Base-by-base conservation (phyloP, 1,284 basidiomycete genomes). In the Takashimella tepidaria region DNA sequence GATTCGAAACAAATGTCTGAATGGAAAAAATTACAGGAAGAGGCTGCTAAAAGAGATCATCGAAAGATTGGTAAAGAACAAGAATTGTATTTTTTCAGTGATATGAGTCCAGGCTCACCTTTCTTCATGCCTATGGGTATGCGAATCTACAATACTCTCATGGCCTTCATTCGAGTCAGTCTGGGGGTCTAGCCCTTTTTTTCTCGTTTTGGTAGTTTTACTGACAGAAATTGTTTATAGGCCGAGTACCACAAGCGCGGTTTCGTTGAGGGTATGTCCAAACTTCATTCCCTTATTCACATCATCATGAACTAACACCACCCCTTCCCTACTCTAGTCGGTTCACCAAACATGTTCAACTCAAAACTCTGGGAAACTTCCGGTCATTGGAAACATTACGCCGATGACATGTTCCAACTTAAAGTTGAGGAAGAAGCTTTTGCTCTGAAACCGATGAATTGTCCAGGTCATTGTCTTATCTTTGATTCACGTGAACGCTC, bases 81-180 rank as follows among this genome's bases (percentile, higher is more conserved):
- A 81, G 96, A 99, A 68, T 79, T 99, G 20, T 99, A 93, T 82
- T 93, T 98, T 81, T 98, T 98, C 83, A 91, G 96, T 72, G 96
- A 98, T 59, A 78, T 93, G 41, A 91, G 88, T 63, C 96, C 96
- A 1, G 95, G 96, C 60, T 90, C 86, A 64, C 89, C 88, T 59
- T 98, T 99, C 84, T 98, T 92, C 84, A 81, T 98, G 52, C 95
- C 96, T 11, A 92, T 98, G 72, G 95, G 95, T 42, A 92, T 95
- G 4, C 83, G 95, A 57, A 93, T 99, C 77, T 98, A 98, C 79
- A 98, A 98, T 76, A 84, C 90, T 16, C 82, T 99, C 31, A 76
- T 93, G 47, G 90, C 96, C 58, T 82, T 95, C 63, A 86, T 98
- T 81, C 83, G 89, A 65, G 89, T 90, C 70, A 57, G 86, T 76